phyloP scores from a whole-genome alignment of 2,329 filamentous ascomycete species.

The Penicillium sp. region DNA sequence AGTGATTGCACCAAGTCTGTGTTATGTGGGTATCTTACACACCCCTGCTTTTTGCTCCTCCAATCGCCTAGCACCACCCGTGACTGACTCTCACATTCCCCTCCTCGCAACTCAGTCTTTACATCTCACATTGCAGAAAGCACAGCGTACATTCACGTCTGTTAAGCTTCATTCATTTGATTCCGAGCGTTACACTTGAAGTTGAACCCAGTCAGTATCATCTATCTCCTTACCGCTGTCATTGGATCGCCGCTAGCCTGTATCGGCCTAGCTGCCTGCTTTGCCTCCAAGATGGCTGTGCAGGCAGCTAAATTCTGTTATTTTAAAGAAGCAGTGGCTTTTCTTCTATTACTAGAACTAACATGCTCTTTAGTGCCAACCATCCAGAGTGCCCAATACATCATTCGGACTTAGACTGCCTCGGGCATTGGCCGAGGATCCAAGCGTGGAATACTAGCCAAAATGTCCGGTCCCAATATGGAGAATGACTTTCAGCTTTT shows the following conservation, averaged over 20 bases:
- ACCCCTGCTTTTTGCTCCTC: conserved; percentile 7
- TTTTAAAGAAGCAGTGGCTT: neutral
- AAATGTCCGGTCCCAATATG: conserved; percentile 27
- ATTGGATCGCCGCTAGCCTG: conserved; percentile 1
- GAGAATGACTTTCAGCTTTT: conserved; percentile 37
- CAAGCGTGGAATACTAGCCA: conserved; percentile 16
- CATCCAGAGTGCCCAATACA: neutral
- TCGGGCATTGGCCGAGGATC: conserved; percentile 4
- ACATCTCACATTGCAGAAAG: neutral
- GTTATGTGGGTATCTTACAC: conserved; percentile 13
- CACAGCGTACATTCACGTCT: neutral
- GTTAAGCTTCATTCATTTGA: neutral
- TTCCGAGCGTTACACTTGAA: neutral
- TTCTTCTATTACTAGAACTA: neutral
- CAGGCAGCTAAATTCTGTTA: conserved; percentile 2
- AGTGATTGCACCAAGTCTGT: conserved; percentile 4
- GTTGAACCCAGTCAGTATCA: conserved; percentile 12
- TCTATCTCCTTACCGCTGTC: neutral
- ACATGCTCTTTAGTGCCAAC: conserved; percentile 9
- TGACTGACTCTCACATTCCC: conserved; percentile 9
- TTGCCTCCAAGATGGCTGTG: neutral
- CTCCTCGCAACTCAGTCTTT: conserved; percentile 3
- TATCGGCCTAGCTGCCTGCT: neutral
- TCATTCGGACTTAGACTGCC: neutral
- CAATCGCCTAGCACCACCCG: conserved; percentile 8